These are phyloP conservation scores for Aspergillus steynii DNA, from an alignment of 495 filamentous ascomycete genomes.

Conservation along the genomic window DNA sequence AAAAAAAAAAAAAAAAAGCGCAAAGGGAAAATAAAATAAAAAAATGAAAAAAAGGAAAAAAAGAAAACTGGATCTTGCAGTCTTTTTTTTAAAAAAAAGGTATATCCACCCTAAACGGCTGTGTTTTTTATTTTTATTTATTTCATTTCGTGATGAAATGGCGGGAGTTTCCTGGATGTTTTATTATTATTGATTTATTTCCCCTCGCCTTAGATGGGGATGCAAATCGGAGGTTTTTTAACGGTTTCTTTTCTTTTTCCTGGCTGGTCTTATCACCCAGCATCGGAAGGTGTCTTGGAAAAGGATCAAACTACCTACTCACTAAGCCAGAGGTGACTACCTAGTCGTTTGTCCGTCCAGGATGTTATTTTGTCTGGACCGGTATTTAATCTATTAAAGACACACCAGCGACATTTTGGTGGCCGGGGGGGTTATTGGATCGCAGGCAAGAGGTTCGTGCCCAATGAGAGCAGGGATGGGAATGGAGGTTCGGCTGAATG, in stretches of 20 bases:
- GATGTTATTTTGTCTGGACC: slow-evolving; percentile 6
- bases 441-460: slow-evolving; percentile 14
- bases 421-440: slow-evolving; percentile 11
- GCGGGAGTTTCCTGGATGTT: too few species aligned
- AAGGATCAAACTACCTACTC: slow-evolving; percentile 12
- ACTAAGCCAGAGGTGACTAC: too few species aligned
- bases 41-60: slow-evolving; percentile 1
- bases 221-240: slow-evolving; percentile 19
- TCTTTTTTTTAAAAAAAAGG: background rate
- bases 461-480: slow-evolving; percentile 19
- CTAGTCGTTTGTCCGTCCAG: background rate
- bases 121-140: background rate
- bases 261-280: background rate
- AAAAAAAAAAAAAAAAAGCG: background rate
- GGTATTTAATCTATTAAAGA: background rate
- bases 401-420: slow-evolving; percentile 5
- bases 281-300: background rate
- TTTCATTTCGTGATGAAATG: background rate
- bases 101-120: background rate
- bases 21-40: slow-evolving; percentile 1
- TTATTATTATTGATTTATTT: background rate
- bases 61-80: background rate
- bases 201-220: slow-evolving; percentile 5
- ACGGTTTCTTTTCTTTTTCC: slow-evolving; percentile 6
- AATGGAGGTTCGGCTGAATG: slow-evolving; percentile 12